phyloP scores from a whole-genome alignment of 768 basidiomycete genomes.

The Phlebiopsis flavidoalba region DNA sequence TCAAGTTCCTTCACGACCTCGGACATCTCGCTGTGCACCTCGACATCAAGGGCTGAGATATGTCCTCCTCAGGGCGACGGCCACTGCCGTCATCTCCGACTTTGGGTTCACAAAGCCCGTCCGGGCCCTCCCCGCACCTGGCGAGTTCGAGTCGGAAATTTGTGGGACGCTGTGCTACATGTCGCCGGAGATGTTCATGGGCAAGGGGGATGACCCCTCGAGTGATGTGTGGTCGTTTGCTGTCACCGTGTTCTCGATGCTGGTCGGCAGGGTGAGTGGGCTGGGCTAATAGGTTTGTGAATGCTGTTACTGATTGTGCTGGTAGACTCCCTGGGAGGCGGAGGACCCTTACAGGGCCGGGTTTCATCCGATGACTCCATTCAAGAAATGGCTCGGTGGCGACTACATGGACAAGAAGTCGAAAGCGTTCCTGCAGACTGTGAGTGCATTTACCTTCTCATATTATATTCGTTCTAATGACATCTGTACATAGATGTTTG shows the following conservation, averaged over 20 bases:
- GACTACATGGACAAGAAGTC: too few relatives aligned
- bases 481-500: too few relatives aligned
- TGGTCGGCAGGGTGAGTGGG: slow-evolving; percentile 17
- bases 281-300: too few relatives aligned
- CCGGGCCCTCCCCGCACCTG: too few relatives aligned
- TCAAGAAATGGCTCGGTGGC: too few relatives aligned
- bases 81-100: slow-evolving; percentile 20
- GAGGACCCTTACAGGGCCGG: too few relatives aligned
- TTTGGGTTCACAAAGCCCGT: slow-evolving; percentile 18
- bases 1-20: slow-evolving; percentile 17
- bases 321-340: too few relatives aligned
- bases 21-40: slow-evolving; percentile 24
- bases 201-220: slow-evolving; percentile 33
- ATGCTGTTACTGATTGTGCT: too few relatives aligned
- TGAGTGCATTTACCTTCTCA: too few relatives aligned
- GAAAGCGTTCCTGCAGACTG: too few relatives aligned
- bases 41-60: slow-evolving; percentile 29
- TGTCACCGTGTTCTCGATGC: slow-evolving; percentile 18
- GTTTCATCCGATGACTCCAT: too few relatives aligned
- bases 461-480: too few relatives aligned
- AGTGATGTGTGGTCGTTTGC: slow-evolving; percentile 44
- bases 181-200: neutral
- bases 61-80: slow-evolving; percentile 16
- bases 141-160: neutral
- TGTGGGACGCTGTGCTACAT: neutral